phyloP scores from a whole-genome alignment of 2,329 filamentous ascomycete species.

The Colletotrichum somersetense region DNA sequence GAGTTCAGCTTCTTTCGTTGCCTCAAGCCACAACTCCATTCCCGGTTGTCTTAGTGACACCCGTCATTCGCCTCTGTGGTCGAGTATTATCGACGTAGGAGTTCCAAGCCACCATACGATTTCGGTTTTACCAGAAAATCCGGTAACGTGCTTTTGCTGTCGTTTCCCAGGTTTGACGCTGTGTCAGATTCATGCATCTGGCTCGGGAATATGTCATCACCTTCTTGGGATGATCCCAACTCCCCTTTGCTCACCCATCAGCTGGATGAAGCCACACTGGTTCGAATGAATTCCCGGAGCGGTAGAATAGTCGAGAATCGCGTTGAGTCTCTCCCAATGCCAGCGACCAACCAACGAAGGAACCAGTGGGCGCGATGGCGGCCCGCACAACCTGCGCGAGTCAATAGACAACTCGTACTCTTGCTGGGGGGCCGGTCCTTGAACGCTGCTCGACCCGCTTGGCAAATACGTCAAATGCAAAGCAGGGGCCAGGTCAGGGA shows the following conservation, averaged over 20 bases:
- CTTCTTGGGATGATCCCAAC: neutral
- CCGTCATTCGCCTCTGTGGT: neutral
- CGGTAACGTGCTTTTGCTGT: neutral
- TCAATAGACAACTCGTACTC: neutral
- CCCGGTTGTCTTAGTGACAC: neutral
- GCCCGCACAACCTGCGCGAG: neutral
- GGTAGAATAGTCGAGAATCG: neutral
- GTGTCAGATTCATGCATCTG: neutral
- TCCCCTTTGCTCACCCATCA: neutral
- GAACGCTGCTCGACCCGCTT: neutral
- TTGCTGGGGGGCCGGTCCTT: neutral
- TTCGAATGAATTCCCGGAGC: neutral
- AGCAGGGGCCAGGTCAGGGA: neutral
- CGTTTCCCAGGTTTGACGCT: neutral
- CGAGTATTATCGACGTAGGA: neutral
- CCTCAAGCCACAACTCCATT: neutral
- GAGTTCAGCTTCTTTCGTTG: neutral
- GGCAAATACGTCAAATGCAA: neutral
- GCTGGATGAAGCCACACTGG: neutral
- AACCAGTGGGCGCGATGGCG: neutral
- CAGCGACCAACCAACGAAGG: neutral
- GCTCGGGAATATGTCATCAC: neutral
- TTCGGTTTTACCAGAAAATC: neutral
- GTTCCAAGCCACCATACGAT: neutral
- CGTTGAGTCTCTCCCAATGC: neutral